These are phyloP conservation scores for Fusarium hainanense DNA, from an alignment of 2,329 filamentous ascomycete species.

Conservation along the genomic window DNA sequence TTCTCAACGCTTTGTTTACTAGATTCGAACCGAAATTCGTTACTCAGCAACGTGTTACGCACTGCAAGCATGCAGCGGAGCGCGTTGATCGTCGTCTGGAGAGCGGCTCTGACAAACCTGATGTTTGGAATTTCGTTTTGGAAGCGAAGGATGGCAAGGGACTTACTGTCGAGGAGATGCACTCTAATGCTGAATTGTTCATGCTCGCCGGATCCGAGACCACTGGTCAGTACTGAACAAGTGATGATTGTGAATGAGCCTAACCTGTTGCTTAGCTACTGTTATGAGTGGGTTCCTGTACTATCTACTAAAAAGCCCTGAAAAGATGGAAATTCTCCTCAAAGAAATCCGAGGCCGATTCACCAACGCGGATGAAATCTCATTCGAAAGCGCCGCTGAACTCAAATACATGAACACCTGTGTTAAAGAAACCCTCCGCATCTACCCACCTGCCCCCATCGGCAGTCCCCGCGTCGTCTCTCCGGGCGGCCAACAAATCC, in stretches of 20 bases:
- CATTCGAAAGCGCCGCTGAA: neutral
- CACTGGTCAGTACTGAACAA: neutral
- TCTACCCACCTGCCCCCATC: constrained; percentile 12
- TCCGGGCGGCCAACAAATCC: constrained; percentile 1
- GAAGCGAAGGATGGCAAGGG: constrained; percentile 18
- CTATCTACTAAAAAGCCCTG: neutral
- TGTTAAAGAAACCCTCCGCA: neutral
- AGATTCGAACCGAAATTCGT: constrained; percentile 17
- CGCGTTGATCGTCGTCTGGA: constrained; percentile 5
- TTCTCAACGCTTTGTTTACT: neutral
- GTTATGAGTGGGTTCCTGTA: constrained; percentile 7
- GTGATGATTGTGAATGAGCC: neutral
- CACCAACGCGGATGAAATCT: neutral
- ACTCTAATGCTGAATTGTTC: constrained; percentile 19
- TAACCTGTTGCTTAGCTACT: neutral
- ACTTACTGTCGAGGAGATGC: constrained; percentile 19
- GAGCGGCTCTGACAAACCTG: constrained; percentile 20
- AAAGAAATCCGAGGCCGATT: constrained; percentile 1
- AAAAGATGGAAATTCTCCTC: constrained; percentile 1
- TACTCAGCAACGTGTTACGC: constrained; percentile 1
- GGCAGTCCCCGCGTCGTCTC: constrained; percentile 8
- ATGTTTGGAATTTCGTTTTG: constrained; percentile 23
- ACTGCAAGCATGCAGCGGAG: constrained; percentile 14
- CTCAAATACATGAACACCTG: constrained; percentile 17
- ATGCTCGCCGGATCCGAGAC: constrained; percentile 31